Evolutionary conservation across 2,329 filamentous ascomycete species (phyloP).

Genomic region (Arthrocladium fulminans): DNA sequence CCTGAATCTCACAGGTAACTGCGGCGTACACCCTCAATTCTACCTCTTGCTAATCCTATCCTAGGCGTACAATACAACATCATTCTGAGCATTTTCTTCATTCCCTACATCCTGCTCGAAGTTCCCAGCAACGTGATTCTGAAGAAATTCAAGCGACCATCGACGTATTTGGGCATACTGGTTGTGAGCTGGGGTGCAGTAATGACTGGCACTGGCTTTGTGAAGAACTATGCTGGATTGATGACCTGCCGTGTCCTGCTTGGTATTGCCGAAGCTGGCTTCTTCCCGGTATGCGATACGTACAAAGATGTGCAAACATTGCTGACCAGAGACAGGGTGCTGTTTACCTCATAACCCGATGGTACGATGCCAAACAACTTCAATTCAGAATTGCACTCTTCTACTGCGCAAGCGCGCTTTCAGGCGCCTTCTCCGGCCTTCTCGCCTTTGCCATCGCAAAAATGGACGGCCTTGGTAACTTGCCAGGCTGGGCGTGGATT

Average conservation of each 20-base stretch:
- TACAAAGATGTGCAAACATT: not conserved
- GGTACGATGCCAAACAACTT: conserved; percentile 35
- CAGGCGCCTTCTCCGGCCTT: conserved; percentile 19
- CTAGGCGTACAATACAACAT: conserved; percentile 59
- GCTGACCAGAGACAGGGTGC: conserved; percentile 20
- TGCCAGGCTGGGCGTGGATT: conserved; percentile 43
- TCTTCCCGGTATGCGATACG: conserved; percentile 30
- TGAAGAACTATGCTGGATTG: conserved; percentile 33
- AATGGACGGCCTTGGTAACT: conserved; percentile 42
- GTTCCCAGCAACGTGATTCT: conserved; percentile 11
- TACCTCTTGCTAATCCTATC: no score
- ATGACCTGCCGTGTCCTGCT: conserved; percentile 34
- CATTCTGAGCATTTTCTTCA: conserved; percentile 73
- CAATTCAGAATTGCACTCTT: conserved; percentile 38
- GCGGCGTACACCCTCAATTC: no score
- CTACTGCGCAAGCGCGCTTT: conserved; percentile 22
- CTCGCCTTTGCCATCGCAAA: conserved; percentile 26
- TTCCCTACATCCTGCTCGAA: conserved; percentile 30
- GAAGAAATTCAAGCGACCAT: conserved; percentile 7
- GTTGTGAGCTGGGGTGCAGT: conserved; percentile 12
- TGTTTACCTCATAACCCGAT: conserved; percentile 31
- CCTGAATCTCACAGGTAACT: conserved; percentile 51
- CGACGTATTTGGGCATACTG: conserved; percentile 2
- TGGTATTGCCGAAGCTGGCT: conserved; percentile 30
- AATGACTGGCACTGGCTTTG: conserved; percentile 38